A percentile compares a stretch with the other conserved stretches of the same genome.
These are phyloP conservation scores for Sporothrix dimorphospora DNA, from an alignment of 2,329 filamentous ascomycete species.

Conservation along the genomic window DNA sequence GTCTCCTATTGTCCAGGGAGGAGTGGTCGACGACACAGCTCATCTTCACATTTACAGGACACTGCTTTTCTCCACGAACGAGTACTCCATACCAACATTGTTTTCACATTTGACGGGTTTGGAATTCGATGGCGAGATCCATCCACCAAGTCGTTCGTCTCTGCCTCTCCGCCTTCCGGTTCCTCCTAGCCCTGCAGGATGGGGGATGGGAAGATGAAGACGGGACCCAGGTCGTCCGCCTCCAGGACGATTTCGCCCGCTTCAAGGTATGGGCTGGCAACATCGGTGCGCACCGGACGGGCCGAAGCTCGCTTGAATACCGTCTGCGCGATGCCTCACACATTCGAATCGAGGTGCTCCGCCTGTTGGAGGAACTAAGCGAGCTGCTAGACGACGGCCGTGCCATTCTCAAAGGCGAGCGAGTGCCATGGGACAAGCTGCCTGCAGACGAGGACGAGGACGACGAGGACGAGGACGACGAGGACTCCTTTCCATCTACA, in stretches of 20 bases:
- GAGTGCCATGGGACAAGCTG: conserved; percentile 30
- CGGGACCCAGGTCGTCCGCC: not conserved
- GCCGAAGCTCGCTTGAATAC: conserved; percentile 34
- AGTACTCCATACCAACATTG: no score
- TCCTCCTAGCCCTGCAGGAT: not conserved
- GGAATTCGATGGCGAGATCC: not conserved
- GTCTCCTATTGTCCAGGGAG: no score
- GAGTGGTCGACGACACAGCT: no score
- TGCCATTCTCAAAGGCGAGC: conserved; percentile 32
- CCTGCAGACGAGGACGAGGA: conserved; percentile 2
- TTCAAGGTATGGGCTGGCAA: conserved; percentile 35
- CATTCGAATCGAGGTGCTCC: conserved; percentile 34
- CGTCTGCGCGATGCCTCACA: conserved; percentile 35
- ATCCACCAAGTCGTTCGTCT: not conserved
- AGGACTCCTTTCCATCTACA: conserved; percentile 22
- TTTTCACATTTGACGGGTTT: no score
- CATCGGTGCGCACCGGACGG: conserved; percentile 34
- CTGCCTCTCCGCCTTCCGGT: not conserved
- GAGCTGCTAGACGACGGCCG: conserved; percentile 37
- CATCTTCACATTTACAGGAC: no score
- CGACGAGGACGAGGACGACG: not conserved
- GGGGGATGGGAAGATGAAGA: not conserved
- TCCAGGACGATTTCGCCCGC: conserved; percentile 27
- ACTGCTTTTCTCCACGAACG: no score
- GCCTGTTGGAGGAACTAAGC: conserved; percentile 38